These are phyloP conservation scores for Lasiosphaeria ovina DNA, from an alignment of 495 filamentous ascomycete genomes.

Conservation along the genomic window DNA sequence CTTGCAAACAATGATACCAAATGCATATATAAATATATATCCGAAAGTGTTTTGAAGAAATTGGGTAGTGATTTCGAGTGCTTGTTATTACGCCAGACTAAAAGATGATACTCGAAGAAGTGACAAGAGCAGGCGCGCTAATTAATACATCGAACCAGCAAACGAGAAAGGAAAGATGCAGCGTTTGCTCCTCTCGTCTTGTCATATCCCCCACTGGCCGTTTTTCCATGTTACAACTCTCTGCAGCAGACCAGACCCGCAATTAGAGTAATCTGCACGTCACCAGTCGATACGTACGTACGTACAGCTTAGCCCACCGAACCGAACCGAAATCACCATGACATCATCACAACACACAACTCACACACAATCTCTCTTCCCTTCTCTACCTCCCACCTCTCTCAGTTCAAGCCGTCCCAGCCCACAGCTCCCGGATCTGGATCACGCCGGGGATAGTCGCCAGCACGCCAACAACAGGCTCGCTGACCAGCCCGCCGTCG, in stretches of 20 bases:
- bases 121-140: not conserved
- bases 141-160: not conserved
- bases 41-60: too few relatives aligned
- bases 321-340: not conserved
- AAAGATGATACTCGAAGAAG: not conserved
- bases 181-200: not conserved
- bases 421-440: conserved; percentile 67
- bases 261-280: too few relatives aligned
- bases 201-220: not conserved
- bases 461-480: conserved; percentile 60
- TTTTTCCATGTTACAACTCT: not conserved
- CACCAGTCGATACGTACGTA: too few relatives aligned
- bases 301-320: too few relatives aligned
- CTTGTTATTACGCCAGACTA: too few relatives aligned
- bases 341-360: not conserved
- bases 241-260: too few relatives aligned
- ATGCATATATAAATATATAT: too few relatives aligned
- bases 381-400: too few relatives aligned
- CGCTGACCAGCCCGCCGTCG: conserved; percentile 62
- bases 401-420: conserved; percentile 11
- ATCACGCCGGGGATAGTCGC: conserved; percentile 64
- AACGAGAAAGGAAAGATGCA: not conserved
- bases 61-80: too few relatives aligned
- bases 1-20: too few relatives aligned
- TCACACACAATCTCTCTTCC: not conserved